These are phyloP conservation scores for Aleurites moluccanus DNA, from an alignment of 441 rosid genomes.

Conservation along the genomic window DNA sequence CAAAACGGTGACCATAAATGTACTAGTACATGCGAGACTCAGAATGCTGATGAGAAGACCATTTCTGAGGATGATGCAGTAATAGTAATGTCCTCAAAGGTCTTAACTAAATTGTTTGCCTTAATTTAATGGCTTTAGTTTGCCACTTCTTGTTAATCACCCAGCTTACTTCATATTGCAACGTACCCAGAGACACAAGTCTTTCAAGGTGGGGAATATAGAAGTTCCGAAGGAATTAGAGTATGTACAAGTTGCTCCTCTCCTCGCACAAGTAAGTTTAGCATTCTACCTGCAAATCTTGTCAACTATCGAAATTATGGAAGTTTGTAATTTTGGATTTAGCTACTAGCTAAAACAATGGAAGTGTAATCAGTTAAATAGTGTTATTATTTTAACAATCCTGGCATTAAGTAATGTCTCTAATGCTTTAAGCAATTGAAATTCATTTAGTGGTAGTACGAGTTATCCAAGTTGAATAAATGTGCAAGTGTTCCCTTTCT, in stretches of 20 bases:
- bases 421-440: neutral
- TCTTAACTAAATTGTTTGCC: conserved; percentile 11
- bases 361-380: neutral
- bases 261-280: conserved; percentile 41
- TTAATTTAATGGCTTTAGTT: conserved; percentile 1
- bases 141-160: neutral
- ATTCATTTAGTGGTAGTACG: neutral
- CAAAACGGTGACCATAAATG: conserved; percentile 67
- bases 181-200: conserved; percentile 37
- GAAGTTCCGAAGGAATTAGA: conserved; percentile 19
- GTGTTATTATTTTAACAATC: neutral
- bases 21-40: conserved; percentile 32
- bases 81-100: conserved; percentile 35
- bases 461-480: neutral
- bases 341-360: neutral
- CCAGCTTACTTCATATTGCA: conserved; percentile 12
- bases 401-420: neutral
- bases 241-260: conserved; percentile 33
- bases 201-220: conserved; percentile 23
- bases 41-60: conserved; percentile 41
- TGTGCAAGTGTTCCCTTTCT: neutral
- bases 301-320: neutral
- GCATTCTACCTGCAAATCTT: conserved; percentile 2
- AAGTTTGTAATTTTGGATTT: neutral
- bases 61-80: conserved; percentile 44